Conservation (phyloP, 176 grass and related monocot species). For the Pontederia paniculata region DNA sequence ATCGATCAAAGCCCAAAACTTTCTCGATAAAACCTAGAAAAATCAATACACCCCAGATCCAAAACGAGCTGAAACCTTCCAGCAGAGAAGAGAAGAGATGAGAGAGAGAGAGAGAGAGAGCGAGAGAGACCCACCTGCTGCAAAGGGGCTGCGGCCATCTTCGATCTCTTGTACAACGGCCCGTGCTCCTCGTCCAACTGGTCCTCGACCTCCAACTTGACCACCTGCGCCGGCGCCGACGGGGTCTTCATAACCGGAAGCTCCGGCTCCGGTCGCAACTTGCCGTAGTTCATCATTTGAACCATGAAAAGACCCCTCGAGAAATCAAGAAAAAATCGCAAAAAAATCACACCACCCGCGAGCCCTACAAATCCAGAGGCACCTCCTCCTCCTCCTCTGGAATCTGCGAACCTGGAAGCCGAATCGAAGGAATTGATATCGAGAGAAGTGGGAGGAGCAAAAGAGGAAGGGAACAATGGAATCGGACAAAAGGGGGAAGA, state of each 20-base stretch:
- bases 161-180: conserved; percentile 29
- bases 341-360: not conserved
- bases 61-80: not conserved
- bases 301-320: conserved; percentile 31
- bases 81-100: not conserved
- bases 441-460: too few relatives aligned
- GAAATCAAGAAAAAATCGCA: not conserved
- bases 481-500: too few relatives aligned
- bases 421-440: too few relatives aligned
- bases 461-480: too few relatives aligned
- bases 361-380: not conserved
- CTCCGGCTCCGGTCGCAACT: conserved; percentile 29
- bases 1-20: too few relatives aligned
- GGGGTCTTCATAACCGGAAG: conserved; percentile 14
- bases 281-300: conserved; percentile 35
- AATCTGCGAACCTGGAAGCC: not conserved
- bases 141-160: conserved; percentile 3
- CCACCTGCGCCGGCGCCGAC: not conserved
- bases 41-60: too few relatives aligned
- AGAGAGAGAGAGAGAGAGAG: not conserved
- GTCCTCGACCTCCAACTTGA: conserved; percentile 37
- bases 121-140: conserved; percentile 15
- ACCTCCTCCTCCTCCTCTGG: not conserved
- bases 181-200: conserved; percentile 30
- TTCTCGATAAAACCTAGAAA: too few relatives aligned